A percentile compares a stretch with the other conserved stretches of the same genome.
Evolutionary conservation across 1,139 yeast genomes (phyloP).

Genomic region (Sugiyamaella sp.): DNA sequence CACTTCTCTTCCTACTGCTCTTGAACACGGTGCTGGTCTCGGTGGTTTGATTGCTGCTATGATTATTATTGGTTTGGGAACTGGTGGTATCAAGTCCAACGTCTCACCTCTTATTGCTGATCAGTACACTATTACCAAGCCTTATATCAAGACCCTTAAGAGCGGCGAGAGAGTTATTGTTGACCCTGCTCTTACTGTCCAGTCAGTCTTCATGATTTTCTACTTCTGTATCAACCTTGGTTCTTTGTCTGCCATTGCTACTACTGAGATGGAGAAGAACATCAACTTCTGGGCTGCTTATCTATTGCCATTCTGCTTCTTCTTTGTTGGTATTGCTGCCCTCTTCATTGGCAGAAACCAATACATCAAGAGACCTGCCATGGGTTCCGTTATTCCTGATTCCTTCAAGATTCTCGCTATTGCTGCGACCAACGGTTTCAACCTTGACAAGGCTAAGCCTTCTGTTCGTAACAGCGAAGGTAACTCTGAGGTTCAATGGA

Average conservation of each 20-base stretch:
- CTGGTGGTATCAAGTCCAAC: slow-evolving; percentile 82
- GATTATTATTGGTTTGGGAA: slow-evolving; percentile 71
- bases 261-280: slow-evolving; percentile 69
- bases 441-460: slow-evolving; percentile 60
- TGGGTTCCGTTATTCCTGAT: slow-evolving; percentile 62
- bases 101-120: slow-evolving; percentile 80
- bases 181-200: slow-evolving; percentile 71
- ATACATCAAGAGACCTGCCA: slow-evolving; percentile 64
- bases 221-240: slow-evolving; percentile 84
- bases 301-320: slow-evolving; percentile 63
- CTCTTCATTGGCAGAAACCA: slow-evolving; percentile 58
- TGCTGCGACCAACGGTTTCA: slow-evolving; percentile 53
- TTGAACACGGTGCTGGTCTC: slow-evolving; percentile 50
- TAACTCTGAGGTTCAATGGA: slow-evolving; percentile 54
- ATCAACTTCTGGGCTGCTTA: slow-evolving; percentile 81
- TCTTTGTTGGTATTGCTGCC: slow-evolving; percentile 61
- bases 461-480: slow-evolving; percentile 47
- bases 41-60: slow-evolving; percentile 62
- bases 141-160: slow-evolving; percentile 60
- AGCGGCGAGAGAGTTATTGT: slow-evolving; percentile 69
- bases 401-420: slow-evolving; percentile 55
- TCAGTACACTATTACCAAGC: slow-evolving; percentile 62
- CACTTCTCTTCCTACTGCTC: slow-evolving; percentile 69
- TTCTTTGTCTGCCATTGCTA: slow-evolving; percentile 74
- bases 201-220: slow-evolving; percentile 74